Base-by-base conservation (phyloP, 352 stramenopile species). In the Pythium myriotylum region DNA sequence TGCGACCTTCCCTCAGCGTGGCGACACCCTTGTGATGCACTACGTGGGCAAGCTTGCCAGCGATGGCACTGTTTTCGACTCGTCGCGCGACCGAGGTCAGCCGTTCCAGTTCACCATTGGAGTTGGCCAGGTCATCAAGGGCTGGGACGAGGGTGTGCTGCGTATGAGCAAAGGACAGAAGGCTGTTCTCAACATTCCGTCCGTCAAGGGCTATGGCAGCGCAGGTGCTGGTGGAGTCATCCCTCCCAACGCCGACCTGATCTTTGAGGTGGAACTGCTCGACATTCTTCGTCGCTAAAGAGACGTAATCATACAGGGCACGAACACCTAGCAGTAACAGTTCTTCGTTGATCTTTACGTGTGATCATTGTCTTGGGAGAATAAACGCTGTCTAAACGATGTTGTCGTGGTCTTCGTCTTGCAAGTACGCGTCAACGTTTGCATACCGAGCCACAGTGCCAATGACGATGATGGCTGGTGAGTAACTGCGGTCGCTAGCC, bases 81-180 rank as follows among this genome's bases (percentile, higher is more conserved):
- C 86, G 60, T 91, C 81, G 43, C 80, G 65, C 37, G 73, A 87
- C 57, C 83, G 86, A 45, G 79, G 75, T 4, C 67, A 88, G 69
- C 86, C 86, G 16, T 94, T 94, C 69, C 69, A 88, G 67, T 94
- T 94, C 68, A 72, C 81, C 47, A 86, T 94, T 45, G 84, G 84
- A 33, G 73, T 88, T 13, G 85, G 83, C 9, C 82, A 97, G 67
- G 94, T 98, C 13, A 98, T 98, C 72, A 84, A 94, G 62, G 95
- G 95, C 42, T 99, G 93, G 95, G 95, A 98, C 69, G 90, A 98
- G 63, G 87, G 95, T 19, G 93, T 99, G 24, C 80, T 97, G 74
- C 76, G 92, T 71, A 98, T 99, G 95, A 96, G 79, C 58, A 88
- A 98, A 48, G 95, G 95, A 24, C 92, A 98, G 77, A 95, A 92